A percentile compares a stretch with the other conserved stretches of the same genome.
Evolutionary conservation across 1,139 yeast genomes (phyloP).

Genomic region (Suhomyces bokatorum): DNA sequence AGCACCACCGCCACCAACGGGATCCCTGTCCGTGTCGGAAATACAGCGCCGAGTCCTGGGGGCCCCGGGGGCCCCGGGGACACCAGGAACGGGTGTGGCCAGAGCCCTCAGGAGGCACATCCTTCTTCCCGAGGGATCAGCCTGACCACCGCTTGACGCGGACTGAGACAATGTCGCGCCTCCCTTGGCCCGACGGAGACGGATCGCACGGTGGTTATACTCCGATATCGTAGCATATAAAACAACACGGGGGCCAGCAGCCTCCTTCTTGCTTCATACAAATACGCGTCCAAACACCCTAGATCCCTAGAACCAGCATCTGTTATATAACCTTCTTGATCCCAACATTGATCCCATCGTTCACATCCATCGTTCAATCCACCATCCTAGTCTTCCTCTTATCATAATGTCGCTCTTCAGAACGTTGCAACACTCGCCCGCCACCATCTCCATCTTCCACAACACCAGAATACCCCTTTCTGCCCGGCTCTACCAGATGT

Average conservation of each 20-base stretch:
- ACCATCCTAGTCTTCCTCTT: no score
- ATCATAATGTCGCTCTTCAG: slow-evolving; percentile 38
- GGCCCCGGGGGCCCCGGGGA: background rate
- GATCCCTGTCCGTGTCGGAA: no score
- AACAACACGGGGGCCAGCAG: background rate
- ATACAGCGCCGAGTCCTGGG: background rate
- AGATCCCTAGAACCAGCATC: background rate
- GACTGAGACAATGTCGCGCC: slow-evolving; percentile 2
- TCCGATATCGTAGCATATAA: slow-evolving; percentile 6
- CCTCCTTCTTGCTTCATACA: no score
- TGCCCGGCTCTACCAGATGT: slow-evolving; percentile 31
- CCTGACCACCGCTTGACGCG: background rate
- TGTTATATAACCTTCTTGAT: no score
- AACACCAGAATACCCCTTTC: slow-evolving; percentile 38
- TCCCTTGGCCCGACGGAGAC: slow-evolving; percentile 13
- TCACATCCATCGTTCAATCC: no score
- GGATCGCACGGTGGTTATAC: slow-evolving; percentile 10
- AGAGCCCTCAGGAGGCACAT: no score
- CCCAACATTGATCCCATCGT: no score
- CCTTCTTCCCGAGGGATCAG: slow-evolving; percentile 7
- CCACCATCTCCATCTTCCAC: slow-evolving; percentile 47
- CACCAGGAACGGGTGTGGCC: no score
- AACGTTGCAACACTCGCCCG: slow-evolving; percentile 47
- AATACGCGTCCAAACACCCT: background rate
- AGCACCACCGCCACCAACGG: background rate